Evolutionary conservation across 2,329 filamentous ascomycete genomes (phyloP).

Genomic region (Trichoderma sp.): DNA sequence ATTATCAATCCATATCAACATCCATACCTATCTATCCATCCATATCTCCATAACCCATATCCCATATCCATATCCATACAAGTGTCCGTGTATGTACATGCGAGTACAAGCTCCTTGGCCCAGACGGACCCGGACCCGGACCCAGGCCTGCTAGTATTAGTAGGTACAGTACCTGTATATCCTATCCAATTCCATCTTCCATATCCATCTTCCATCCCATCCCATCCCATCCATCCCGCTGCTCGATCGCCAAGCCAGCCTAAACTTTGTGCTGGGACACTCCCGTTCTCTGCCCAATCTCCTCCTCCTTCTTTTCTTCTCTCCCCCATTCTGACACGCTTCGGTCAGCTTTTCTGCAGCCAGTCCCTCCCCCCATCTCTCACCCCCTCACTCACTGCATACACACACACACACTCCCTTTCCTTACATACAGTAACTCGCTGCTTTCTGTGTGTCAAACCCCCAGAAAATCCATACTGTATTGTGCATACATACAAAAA

Average conservation of each 20-base stretch:
- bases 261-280: background rate
- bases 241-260: slow-evolving; percentile 13
- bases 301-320: background rate
- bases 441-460: background rate
- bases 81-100: background rate
- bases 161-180: background rate
- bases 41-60: background rate
- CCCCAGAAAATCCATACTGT: too few species aligned
- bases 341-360: background rate
- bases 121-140: background rate
- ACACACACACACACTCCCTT: background rate
- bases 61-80: background rate
- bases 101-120: background rate
- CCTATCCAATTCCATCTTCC: background rate
- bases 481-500: background rate
- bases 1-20: background rate
- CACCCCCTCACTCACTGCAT: background rate
- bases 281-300: background rate
- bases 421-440: background rate
- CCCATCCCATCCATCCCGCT: background rate
- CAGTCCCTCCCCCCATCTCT: background rate
- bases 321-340: background rate
- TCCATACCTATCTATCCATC: background rate
- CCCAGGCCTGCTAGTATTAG: background rate
- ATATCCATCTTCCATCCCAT: background rate